Evolutionary conservation across 495 filamentous ascomycete genomes (phyloP).

Genomic region (Terfezia boudieri): DNA sequence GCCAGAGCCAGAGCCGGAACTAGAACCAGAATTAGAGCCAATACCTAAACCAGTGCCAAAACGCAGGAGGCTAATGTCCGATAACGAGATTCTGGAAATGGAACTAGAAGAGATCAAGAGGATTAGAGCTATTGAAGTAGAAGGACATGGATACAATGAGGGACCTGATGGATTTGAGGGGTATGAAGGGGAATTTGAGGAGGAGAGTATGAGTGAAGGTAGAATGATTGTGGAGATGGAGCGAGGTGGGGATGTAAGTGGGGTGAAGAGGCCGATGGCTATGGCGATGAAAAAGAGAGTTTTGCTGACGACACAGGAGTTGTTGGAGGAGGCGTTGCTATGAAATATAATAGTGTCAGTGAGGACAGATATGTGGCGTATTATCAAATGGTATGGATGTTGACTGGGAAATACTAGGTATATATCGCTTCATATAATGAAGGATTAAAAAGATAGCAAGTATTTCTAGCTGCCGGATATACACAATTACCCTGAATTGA

Average conservation of each 20-base stretch:
- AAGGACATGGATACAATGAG: not conserved
- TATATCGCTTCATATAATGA: too few species aligned
- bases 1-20: not conserved
- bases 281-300: not conserved
- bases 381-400: not conserved
- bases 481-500: too few species aligned
- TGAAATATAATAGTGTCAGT: not conserved
- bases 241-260: not conserved
- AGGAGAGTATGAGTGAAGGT: too few species aligned
- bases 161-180: too few species aligned
- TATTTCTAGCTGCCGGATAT: not conserved
- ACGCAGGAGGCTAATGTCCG: not conserved
- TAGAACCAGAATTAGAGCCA: not conserved
- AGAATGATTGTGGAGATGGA: conserved; percentile 4
- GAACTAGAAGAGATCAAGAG: not conserved
- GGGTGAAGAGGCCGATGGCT: not conserved
- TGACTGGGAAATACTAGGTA: too few species aligned
- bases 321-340: not conserved
- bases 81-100: not conserved
- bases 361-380: not conserved
- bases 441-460: not conserved
- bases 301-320: not conserved
- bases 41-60: not conserved
- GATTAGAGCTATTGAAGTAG: not conserved
- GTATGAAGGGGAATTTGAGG: too few species aligned